Conservation (phyloP, 768 basidiomycete species). For the Trametopsis cervina region DNA sequence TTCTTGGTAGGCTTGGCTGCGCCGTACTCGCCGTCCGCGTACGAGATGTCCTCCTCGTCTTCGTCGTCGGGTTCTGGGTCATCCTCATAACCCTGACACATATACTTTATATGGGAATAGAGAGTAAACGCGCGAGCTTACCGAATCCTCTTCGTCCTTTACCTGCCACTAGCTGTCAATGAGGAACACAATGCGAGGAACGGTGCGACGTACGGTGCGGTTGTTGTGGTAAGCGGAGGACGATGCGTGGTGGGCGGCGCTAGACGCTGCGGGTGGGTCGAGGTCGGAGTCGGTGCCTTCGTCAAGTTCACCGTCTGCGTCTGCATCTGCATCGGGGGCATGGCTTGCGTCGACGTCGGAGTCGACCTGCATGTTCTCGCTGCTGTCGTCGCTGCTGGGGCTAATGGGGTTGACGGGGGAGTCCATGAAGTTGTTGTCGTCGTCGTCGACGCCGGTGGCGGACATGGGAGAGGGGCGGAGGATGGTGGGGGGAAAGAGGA, state of each 20-base stretch:
- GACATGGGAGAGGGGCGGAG: conserved; percentile 14
- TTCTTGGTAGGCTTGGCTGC: conserved; percentile 49
- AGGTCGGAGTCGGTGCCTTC: conserved; percentile 54
- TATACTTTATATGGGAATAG: conserved; percentile 17
- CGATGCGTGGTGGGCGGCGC: conserved; percentile 27
- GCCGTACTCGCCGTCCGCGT: conserved; percentile 70
- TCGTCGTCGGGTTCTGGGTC: conserved; percentile 47
- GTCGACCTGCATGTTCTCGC: conserved; percentile 67
- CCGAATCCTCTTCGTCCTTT: conserved; percentile 39
- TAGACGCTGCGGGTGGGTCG: conserved; percentile 30
- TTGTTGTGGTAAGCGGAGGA: conserved; percentile 29
- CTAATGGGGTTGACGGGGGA: conserved; percentile 26
- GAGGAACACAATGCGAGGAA: conserved; percentile 3
- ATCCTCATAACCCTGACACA: conserved; percentile 47
- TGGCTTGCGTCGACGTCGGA: conserved; percentile 37
- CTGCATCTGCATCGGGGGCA: conserved; percentile 35
- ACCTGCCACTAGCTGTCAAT: conserved; percentile 21
- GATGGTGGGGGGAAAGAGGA: conserved; percentile 11
- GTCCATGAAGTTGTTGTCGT: conserved; percentile 17
- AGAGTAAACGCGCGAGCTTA: conserved; percentile 28
- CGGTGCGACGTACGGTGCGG: conserved; percentile 24
- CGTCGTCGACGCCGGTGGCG: conserved; percentile 18
- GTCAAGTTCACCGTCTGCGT: conserved; percentile 59
- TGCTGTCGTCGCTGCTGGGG: conserved; percentile 35
- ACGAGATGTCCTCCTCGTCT: conserved; percentile 69